Evolutionary conservation across 208 protist species (phyloP).

Genomic region (Porcisia hertigi): DNA sequence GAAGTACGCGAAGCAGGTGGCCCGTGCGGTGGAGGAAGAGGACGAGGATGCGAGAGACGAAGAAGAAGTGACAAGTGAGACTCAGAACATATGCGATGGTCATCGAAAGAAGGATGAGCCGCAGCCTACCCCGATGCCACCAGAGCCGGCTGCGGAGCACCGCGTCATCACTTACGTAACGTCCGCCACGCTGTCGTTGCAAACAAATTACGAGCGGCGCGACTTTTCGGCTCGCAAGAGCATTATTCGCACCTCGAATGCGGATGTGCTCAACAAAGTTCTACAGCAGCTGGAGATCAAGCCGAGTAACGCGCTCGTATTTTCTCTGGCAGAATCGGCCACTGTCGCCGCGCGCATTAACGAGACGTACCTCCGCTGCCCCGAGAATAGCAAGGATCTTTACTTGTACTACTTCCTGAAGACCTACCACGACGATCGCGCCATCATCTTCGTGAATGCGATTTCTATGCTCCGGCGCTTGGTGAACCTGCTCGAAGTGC

Average conservation of each 20-base stretch:
- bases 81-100: slow-evolving; percentile 11
- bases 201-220: slow-evolving; percentile 84
- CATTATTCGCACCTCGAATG: slow-evolving; percentile 81
- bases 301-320: slow-evolving; percentile 70
- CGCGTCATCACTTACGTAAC: slow-evolving; percentile 85
- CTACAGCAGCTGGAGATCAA: slow-evolving; percentile 78
- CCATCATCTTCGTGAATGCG: slow-evolving; percentile 94
- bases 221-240: slow-evolving; percentile 75
- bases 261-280: slow-evolving; percentile 72
- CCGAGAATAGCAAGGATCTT: slow-evolving; percentile 94
- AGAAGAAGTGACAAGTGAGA: slow-evolving; percentile 16
- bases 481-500: slow-evolving; percentile 87
- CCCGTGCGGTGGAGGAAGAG: slow-evolving; percentile 5
- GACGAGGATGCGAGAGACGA: slow-evolving; percentile 17
- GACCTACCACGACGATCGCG: slow-evolving; percentile 80
- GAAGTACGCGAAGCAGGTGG: neutral
- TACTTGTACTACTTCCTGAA: slow-evolving; percentile 96
- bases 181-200: slow-evolving; percentile 91
- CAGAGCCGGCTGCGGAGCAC: slow-evolving; percentile 58
- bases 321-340: slow-evolving; percentile 77
- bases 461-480: slow-evolving; percentile 94
- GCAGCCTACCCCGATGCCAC: slow-evolving; percentile 80
- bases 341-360: slow-evolving; percentile 81
- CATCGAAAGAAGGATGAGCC: slow-evolving; percentile 56
- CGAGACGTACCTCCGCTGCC: slow-evolving; percentile 92